Percentiles rank a stretch among this genome's conserved stretches.
These are phyloP conservation scores for Garcia nutans DNA, from an alignment of 345 rosid genomes.

Conservation along the genomic window DNA sequence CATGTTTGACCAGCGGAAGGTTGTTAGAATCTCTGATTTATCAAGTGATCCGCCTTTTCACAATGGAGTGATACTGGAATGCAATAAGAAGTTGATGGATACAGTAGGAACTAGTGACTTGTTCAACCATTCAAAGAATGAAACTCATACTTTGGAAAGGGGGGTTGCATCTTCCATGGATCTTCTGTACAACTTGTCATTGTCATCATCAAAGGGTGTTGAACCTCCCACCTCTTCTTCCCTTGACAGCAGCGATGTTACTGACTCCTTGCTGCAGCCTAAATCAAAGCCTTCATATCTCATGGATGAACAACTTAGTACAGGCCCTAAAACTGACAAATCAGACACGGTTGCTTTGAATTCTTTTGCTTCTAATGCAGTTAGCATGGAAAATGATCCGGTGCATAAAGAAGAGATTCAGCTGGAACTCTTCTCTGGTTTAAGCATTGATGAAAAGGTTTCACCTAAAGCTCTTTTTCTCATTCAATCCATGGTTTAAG, in stretches of 20 bases:
- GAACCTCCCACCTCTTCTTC: conserved; percentile 16
- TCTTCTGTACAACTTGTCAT: conserved; percentile 31
- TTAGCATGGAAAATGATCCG: conserved; percentile 6
- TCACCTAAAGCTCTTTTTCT: neutral
- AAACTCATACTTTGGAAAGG: conserved; percentile 1
- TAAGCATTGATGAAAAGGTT: conserved; percentile 30
- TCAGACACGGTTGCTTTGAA: conserved; percentile 15
- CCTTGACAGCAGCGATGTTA: conserved; percentile 1
- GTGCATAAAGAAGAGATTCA: conserved; percentile 21
- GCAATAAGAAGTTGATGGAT: neutral
- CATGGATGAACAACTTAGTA: conserved; percentile 10
- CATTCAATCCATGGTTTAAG: too few relatives aligned
- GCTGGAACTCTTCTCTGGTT: conserved; percentile 14
- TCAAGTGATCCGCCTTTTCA: neutral
- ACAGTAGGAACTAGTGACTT: neutral
- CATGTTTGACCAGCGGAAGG: conserved; percentile 9
- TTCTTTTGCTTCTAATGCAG: conserved; percentile 8
- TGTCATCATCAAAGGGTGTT: conserved; percentile 23
- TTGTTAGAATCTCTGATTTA: neutral
- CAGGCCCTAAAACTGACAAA: conserved; percentile 16
- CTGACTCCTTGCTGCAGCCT: conserved; percentile 15
- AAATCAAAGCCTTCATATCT: conserved; percentile 17
- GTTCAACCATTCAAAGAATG: neutral
- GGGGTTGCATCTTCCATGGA: conserved; percentile 27
- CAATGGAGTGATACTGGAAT: conserved; percentile 1